A percentile compares a stretch with the other conserved stretches of the same genome.
phyloP scores from a whole-genome alignment of 2,329 filamentous ascomycete species.

The Achaetomium macrosporum region DNA sequence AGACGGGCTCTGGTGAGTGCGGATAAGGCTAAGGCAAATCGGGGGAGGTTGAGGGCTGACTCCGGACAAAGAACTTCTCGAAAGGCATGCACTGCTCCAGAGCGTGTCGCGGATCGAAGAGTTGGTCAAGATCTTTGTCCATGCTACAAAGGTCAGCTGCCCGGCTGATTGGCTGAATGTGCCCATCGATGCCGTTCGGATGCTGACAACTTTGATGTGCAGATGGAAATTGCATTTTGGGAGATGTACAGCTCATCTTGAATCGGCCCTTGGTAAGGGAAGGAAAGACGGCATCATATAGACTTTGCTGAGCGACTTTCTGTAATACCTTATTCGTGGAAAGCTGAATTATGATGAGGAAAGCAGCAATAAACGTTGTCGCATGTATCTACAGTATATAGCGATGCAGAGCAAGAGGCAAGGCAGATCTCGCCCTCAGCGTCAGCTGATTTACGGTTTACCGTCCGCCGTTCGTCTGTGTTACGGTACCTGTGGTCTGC shows the following conservation, averaged over 20 bases:
- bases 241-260: constrained; percentile 46
- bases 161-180: background rate
- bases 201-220: constrained; percentile 15
- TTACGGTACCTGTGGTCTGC: too few species aligned
- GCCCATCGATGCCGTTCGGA: background rate
- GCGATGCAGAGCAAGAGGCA: too few species aligned
- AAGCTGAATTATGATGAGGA: too few species aligned
- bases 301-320: background rate
- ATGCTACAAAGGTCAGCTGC: constrained; percentile 67
- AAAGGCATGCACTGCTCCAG: constrained; percentile 66
- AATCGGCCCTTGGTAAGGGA: background rate
- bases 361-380: too few species aligned
- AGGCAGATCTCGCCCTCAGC: too few species aligned
- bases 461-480: too few species aligned
- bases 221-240: constrained; percentile 74
- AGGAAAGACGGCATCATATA: background rate
- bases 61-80: constrained; percentile 63
- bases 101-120: constrained; percentile 74
- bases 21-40: background rate
- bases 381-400: too few species aligned
- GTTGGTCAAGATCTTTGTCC: constrained; percentile 75
- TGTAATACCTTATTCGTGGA: too few species aligned
- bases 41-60: background rate
- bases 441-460: too few species aligned
- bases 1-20: constrained; percentile 60